Evolutionary conservation across 1,284 basidiomycete species (phyloP).

Genomic region (Puccinia coronata): DNA sequence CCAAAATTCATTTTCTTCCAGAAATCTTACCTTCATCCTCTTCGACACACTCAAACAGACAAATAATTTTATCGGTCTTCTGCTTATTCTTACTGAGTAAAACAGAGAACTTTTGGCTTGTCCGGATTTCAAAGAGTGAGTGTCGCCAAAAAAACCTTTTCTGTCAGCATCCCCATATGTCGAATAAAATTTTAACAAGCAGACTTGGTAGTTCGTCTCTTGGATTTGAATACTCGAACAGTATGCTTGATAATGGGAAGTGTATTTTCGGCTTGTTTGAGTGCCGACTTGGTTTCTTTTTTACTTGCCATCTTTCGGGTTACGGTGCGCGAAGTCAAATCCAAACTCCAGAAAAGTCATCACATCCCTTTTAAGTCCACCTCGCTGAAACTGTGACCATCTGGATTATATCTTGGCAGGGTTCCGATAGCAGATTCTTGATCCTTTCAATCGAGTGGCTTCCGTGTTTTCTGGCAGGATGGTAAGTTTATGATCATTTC

Average conservation of each 20-base stretch:
- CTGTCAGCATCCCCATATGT: background rate
- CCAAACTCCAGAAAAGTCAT: no score
- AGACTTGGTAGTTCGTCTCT: background rate
- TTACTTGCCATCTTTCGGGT: constrained; percentile 10
- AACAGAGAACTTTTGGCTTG: constrained; percentile 29
- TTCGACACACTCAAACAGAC: background rate
- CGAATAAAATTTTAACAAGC: background rate
- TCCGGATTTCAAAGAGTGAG: constrained; percentile 25
- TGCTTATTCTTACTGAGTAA: constrained; percentile 28
- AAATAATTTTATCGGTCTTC: constrained; percentile 28
- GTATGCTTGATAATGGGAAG: constrained; percentile 28
- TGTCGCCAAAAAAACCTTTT: background rate
- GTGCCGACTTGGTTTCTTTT: constrained; percentile 27
- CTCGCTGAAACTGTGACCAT: background rate
- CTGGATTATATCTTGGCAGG: background rate
- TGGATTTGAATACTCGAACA: constrained; percentile 18
- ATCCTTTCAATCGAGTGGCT: constrained; percentile 40
- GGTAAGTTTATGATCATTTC: background rate
- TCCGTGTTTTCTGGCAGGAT: constrained; percentile 36
- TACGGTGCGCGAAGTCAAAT: constrained; percentile 9
- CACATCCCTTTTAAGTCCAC: no score
- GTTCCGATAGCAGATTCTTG: constrained; percentile 32
- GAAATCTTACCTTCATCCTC: background rate
- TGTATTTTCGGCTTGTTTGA: constrained; percentile 28
- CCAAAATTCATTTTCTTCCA: background rate